A percentile compares a stretch with the other conserved stretches of the same genome.
phyloP scores from a whole-genome alignment of 2,329 filamentous ascomycete species.

The Ophiostoma piceae region DNA sequence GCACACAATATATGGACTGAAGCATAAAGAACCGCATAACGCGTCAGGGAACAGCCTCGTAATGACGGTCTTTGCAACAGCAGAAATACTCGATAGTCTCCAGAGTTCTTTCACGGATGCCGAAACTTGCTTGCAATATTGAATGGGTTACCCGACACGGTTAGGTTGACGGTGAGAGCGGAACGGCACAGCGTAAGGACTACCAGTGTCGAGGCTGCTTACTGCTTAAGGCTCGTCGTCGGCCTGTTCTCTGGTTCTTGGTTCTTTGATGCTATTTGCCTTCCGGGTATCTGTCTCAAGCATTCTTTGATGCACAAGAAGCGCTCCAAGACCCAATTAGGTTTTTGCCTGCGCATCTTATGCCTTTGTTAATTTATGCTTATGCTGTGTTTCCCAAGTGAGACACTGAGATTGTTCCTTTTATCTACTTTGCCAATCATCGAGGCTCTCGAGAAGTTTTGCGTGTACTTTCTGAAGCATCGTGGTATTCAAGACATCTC shows the following conservation, averaged over 20 bases:
- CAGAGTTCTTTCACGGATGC: neutral
- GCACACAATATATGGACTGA: neutral
- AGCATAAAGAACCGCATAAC: neutral
- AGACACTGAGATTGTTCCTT: neutral
- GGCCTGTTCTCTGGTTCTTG: neutral
- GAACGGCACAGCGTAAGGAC: too few species aligned
- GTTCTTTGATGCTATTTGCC: neutral
- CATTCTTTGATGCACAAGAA: neutral
- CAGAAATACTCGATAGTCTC: conserved; percentile 8
- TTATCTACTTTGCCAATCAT: neutral
- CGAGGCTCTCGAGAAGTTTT: neutral
- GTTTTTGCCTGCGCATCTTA: neutral
- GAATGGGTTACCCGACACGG: neutral
- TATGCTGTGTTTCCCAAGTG: neutral
- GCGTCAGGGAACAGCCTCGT: neutral
- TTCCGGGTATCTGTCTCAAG: neutral
- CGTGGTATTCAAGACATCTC: conserved; percentile 5
- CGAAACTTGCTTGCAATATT: conserved; percentile 6
- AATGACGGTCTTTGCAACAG: neutral
- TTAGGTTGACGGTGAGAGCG: neutral
- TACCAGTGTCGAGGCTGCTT: neutral
- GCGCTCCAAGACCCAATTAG: neutral
- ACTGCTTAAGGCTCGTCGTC: neutral
- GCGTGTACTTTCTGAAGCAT: neutral
- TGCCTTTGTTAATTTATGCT: too few species aligned